Evolutionary conservation across 495 filamentous ascomycete species (phyloP), one percentile per base, ranked within the genome.

Genomic region (Penicillium goetzii): DNA sequence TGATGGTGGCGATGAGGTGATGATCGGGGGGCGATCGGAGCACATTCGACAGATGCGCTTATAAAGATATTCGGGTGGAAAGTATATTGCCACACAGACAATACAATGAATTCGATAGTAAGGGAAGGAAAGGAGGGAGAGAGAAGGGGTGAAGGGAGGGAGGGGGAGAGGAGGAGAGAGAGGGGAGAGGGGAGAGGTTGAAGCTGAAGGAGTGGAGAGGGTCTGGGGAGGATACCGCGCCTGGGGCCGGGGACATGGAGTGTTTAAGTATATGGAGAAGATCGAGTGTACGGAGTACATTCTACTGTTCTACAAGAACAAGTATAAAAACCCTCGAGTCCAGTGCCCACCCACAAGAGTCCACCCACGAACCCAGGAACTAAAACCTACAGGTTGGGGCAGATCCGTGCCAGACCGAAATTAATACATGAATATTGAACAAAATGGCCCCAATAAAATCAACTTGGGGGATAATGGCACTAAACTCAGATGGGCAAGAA

Each of bases 201-300:
- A 34, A 34, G 32, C n/a, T 34, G 28, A 47, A 68, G 56, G 70
- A 74, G 74, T 70, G 69, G 74, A 76, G 74, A 74, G 62, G 52
- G 26, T 68, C 59, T 43, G 58, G 45, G 57, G 54, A 38, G 49
- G 58, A 11, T 6, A 15, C 30, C 59, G 64, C 69, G 67, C 56
- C 25, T 41, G 55, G 64, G 52, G 33, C 33, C 61, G 69, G 65
- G 66, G 64, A 59, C 30, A 60, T 51, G 59, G 56, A 65, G 60
- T 21, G 56, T 64, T 72, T 72, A 68, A 70, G 65, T 72, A 67
- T 47, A 54, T 58, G 45, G 56, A 57, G 23, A 59, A 53, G n/a
- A 9, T 30, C 4, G 30, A 53, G n/a, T 53, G n/a, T 23, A 10
- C 9, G 0, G 41, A 43, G 4, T 19, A 40, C 14, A 40, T 19